phyloP scores from a whole-genome alignment of 257 asterid genomes.

The Voacanga thouarsii region DNA sequence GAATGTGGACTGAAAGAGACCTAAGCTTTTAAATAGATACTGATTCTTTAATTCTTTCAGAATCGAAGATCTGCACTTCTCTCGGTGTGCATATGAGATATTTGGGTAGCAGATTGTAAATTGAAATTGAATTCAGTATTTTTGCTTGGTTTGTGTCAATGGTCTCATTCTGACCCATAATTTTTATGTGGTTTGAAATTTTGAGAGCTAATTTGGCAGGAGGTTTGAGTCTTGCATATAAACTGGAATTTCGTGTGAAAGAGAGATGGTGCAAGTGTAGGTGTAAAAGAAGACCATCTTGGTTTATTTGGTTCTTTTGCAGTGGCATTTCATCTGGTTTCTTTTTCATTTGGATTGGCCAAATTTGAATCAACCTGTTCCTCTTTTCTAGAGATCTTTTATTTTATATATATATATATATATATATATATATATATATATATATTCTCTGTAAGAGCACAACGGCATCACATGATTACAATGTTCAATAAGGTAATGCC shows the following conservation, averaged over 20 bases:
- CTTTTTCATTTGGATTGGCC: not conserved
- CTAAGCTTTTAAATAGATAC: slow-evolving; percentile 4
- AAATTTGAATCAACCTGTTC: not conserved
- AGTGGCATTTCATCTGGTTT: not conserved
- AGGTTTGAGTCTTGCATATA: not conserved
- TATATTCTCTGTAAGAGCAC: not conserved
- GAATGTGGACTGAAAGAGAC: not conserved
- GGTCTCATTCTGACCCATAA: not conserved
- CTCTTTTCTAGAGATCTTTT: not conserved
- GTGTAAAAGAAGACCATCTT: too few relatives aligned
- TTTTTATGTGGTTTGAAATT: not conserved
- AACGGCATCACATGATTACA: not conserved
- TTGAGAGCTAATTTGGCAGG: not conserved
- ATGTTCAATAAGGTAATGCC: not conserved
- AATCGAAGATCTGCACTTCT: slow-evolving; percentile 4
- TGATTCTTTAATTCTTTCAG: slow-evolving; percentile 18
- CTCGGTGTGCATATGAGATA: not conserved
- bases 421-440: too few relatives aligned
- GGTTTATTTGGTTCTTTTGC: not conserved
- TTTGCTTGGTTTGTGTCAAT: not conserved
- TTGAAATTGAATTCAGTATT: not conserved
- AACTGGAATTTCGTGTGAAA: not conserved
- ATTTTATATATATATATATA: too few relatives aligned
- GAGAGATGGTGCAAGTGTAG: not conserved
- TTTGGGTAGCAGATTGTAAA: not conserved